A percentile compares a stretch with the other conserved stretches of the same genome.
Evolutionary conservation across 441 rosid species (phyloP).

Genomic region (Hura crepitans): DNA sequence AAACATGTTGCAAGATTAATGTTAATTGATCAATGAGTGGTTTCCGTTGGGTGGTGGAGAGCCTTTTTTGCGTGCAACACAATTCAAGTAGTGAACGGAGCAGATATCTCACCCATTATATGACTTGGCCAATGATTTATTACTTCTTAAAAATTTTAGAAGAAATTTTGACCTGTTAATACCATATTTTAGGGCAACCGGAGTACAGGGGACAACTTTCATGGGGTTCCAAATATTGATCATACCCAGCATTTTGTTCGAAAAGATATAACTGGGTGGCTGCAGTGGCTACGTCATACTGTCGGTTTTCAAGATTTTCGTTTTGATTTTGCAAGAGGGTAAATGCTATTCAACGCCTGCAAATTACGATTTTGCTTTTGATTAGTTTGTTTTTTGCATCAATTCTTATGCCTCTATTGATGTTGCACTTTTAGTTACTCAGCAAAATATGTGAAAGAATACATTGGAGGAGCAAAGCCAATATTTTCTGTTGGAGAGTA

Average conservation of each 20-base stretch:
- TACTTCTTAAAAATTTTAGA: neutral
- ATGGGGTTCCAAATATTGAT: slow-evolving; percentile 90
- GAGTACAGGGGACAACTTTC: slow-evolving; percentile 87
- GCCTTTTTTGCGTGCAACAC: neutral
- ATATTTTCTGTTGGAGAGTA: slow-evolving; percentile 78
- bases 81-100: neutral
- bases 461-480: slow-evolving; percentile 81
- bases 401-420: slow-evolving; percentile 12
- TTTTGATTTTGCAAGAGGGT: slow-evolving; percentile 93
- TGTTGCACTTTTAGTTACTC: slow-evolving; percentile 52
- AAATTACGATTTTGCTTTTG: slow-evolving; percentile 11
- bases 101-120: neutral
- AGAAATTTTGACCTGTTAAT: slow-evolving; percentile 18
- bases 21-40: neutral
- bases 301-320: slow-evolving; percentile 93
- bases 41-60: neutral
- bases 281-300: slow-evolving; percentile 63
- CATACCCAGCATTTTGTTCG: slow-evolving; percentile 81
- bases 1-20: neutral
- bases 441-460: slow-evolving; percentile 72
- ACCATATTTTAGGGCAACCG: slow-evolving; percentile 49
- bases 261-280: slow-evolving; percentile 72
- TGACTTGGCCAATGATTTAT: neutral
- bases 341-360: slow-evolving; percentile 27
- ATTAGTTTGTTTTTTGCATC: neutral